Evolutionary conservation across 2,329 filamentous ascomycete genomes (phyloP).

Genomic region (Epichloe brachyelytri): DNA sequence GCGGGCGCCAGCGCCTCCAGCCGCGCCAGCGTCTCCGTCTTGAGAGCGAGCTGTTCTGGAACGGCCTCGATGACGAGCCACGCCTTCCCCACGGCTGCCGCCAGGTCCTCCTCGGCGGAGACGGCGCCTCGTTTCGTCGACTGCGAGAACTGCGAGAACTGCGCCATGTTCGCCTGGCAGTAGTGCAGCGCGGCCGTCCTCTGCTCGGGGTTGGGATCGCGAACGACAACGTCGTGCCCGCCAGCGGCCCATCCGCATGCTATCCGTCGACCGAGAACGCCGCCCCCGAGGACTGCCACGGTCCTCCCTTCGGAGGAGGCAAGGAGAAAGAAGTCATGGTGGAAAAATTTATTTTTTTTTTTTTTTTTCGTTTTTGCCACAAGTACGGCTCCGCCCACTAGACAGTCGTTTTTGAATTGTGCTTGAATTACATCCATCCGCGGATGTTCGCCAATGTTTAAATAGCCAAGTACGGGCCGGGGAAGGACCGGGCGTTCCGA

Average conservation of each 20-base stretch:
- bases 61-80: constrained; percentile 44
- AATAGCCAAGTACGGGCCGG: too few species aligned
- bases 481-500: too few species aligned
- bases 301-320: constrained; percentile 32
- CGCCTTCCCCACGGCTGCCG: constrained; percentile 27
- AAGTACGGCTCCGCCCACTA: too few species aligned
- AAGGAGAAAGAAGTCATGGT: background rate
- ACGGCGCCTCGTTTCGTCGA: constrained; percentile 14
- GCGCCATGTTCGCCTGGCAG: constrained; percentile 21
- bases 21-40: constrained; percentile 33
- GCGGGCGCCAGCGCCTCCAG: constrained; percentile 27
- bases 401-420: too few species aligned
- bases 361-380: too few species aligned
- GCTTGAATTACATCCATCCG: too few species aligned
- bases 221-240: constrained; percentile 28
- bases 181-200: constrained; percentile 25
- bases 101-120: constrained; percentile 22
- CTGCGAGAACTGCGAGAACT: constrained; percentile 12
- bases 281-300: constrained; percentile 27
- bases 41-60: constrained; percentile 35
- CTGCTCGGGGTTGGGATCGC: constrained; percentile 27
- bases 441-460: too few species aligned
- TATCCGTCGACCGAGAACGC: constrained; percentile 30
- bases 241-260: constrained; percentile 26
- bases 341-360: background rate